A percentile compares a stretch with the other conserved stretches of the same genome.
phyloP scores from a whole-genome alignment of 78 protist species.

The Monosiga brevicollis region DNA sequence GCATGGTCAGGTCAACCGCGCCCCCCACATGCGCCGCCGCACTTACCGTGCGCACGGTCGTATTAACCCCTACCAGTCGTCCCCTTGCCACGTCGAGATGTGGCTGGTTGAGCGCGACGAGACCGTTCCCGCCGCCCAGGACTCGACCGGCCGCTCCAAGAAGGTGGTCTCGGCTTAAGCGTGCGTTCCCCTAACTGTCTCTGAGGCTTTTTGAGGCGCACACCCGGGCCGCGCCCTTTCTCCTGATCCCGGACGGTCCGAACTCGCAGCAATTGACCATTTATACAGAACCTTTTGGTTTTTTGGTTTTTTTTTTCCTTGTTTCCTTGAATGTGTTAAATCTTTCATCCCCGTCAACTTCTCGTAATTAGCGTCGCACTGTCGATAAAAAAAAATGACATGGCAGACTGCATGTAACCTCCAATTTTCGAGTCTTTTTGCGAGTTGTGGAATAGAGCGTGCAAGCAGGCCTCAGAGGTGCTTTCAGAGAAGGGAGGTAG shows the following conservation, averaged over 20 bases:
- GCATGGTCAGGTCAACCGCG: slow-evolving; percentile 82
- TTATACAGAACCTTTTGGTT: neutral
- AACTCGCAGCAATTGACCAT: neutral
- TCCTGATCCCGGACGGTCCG: neutral
- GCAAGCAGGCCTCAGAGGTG: too few relatives aligned
- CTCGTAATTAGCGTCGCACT: too few relatives aligned
- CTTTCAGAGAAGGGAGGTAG: too few relatives aligned
- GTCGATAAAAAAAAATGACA: too few relatives aligned
- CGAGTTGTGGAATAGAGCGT: too few relatives aligned
- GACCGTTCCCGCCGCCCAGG: slow-evolving; percentile 45
- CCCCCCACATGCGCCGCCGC: slow-evolving; percentile 79
- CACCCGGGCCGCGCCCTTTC: too few relatives aligned
- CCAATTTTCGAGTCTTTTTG: too few relatives aligned
- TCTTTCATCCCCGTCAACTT: too few relatives aligned
- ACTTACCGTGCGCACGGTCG: slow-evolving; percentile 98
- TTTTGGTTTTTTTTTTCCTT: neutral
- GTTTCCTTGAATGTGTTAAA: neutral
- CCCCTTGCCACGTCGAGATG: slow-evolving; percentile 87
- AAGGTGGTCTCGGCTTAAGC: neutral
- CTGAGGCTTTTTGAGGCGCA: too few relatives aligned
- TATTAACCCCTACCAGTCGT: slow-evolving; percentile 83
- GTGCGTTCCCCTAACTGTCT: neutral
- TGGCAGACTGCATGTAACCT: too few relatives aligned
- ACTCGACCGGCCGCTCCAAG: neutral
- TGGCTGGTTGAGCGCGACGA: slow-evolving; percentile 42